A percentile compares a stretch with the other conserved stretches of the same genome.
Evolutionary conservation across 1,284 basidiomycete genomes (phyloP).

Genomic region (Anthracocystis panici-leucophaei): DNA sequence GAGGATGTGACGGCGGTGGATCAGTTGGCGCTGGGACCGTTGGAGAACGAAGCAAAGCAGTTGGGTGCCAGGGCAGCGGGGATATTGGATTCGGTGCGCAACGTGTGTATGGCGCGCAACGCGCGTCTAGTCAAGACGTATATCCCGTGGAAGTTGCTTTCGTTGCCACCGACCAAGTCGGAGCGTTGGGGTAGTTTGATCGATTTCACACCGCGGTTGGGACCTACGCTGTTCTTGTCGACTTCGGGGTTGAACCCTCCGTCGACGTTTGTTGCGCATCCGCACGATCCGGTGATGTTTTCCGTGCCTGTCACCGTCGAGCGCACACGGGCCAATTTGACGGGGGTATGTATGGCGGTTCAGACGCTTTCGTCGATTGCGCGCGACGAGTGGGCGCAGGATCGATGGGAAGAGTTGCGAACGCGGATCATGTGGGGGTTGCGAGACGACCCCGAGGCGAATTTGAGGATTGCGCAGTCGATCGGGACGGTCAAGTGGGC

Average conservation of each 20-base stretch:
- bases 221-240: constrained; percentile 43
- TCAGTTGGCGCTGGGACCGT: constrained; percentile 37
- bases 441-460: constrained; percentile 39
- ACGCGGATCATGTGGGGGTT: constrained; percentile 59
- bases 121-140: constrained; percentile 52
- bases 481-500: constrained; percentile 75
- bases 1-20: constrained; percentile 22
- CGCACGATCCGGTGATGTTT: constrained; percentile 48
- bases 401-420: constrained; percentile 57
- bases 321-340: constrained; percentile 54
- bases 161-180: constrained; percentile 31
- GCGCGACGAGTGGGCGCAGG: constrained; percentile 54
- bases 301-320: constrained; percentile 40
- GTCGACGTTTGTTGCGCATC: constrained; percentile 45
- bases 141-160: constrained; percentile 48
- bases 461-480: constrained; percentile 31
- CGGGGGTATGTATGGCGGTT: constrained; percentile 59
- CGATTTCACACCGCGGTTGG: constrained; percentile 36
- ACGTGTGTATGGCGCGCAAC: constrained; percentile 34
- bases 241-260: constrained; percentile 49
- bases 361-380: constrained; percentile 65
- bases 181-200: constrained; percentile 30
- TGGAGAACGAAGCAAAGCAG: constrained; percentile 42
- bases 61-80: constrained; percentile 42
- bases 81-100: constrained; percentile 51